Evolutionary conservation across 129 eudicot genomes (phyloP).

Genomic region (Solidago caesia): DNA sequence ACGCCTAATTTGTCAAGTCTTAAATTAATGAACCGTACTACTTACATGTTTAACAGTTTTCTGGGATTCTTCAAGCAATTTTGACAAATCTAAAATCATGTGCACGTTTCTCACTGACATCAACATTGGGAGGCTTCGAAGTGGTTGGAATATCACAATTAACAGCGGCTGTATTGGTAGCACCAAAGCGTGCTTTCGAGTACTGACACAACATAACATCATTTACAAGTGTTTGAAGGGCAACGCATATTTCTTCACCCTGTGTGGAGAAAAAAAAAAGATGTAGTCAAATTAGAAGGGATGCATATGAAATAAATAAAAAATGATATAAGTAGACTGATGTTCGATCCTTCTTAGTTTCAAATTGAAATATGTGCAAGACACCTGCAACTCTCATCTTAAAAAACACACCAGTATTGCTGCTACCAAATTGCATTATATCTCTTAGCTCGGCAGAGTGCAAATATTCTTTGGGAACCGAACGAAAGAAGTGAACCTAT

Average conservation of each 20-base stretch:
- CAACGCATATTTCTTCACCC: conserved; percentile 99
- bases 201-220: conserved; percentile 97
- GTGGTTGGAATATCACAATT: conserved; percentile 53
- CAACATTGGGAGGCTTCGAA: conserved; percentile 52
- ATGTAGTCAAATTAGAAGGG: neutral
- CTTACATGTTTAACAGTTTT: conserved; percentile 62
- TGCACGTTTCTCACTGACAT: conserved; percentile 66
- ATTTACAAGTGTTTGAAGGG: conserved; percentile 97
- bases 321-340: neutral
- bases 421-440: conserved; percentile 99
- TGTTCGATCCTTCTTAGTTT: conserved; percentile 79
- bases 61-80: conserved; percentile 86
- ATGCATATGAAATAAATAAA: neutral
- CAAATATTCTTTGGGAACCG: conserved; percentile 94
- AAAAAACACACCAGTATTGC: conserved; percentile 94
- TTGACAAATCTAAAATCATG: conserved; percentile 76
- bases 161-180: conserved; percentile 39
- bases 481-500: conserved; percentile 98
- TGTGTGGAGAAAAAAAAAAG: conserved; percentile 25
- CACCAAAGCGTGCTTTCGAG: conserved; percentile 78
- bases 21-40: neutral
- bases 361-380: conserved; percentile 94
- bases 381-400: conserved; percentile 99
- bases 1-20: neutral
- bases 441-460: conserved; percentile 98